Evolutionary conservation across 2,329 filamentous ascomycete species (phyloP).

Genomic region (Thielaviopsis cerberus): DNA sequence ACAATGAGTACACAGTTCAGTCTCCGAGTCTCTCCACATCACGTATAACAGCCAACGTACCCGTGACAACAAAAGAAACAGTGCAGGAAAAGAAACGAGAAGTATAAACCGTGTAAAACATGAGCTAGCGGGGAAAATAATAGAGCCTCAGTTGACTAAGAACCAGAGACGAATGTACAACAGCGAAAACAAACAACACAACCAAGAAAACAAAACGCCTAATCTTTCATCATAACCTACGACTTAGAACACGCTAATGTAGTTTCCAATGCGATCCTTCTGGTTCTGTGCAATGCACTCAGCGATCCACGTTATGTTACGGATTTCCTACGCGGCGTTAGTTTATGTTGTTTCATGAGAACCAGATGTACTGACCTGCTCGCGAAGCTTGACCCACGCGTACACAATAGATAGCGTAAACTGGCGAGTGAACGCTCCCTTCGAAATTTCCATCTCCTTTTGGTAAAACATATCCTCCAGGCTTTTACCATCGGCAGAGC

Average conservation of each 20-base stretch:
- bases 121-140: background rate
- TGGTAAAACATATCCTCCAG: slow-evolving; percentile 97
- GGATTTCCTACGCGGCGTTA: slow-evolving; percentile 59
- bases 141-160: background rate
- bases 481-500: slow-evolving; percentile 67
- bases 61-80: background rate
- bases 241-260: slow-evolving; percentile 82
- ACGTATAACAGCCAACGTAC: background rate
- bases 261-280: slow-evolving; percentile 96
- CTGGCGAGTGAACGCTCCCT: slow-evolving; percentile 84
- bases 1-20: background rate
- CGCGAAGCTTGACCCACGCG: slow-evolving; percentile 90
- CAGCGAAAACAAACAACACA: background rate
- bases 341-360: background rate
- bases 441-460: slow-evolving; percentile 98
- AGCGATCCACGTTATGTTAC: slow-evolving; percentile 98
- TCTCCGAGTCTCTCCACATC: slow-evolving; percentile 2
- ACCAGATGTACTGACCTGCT: slow-evolving; percentile 53
- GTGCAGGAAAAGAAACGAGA: background rate
- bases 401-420: slow-evolving; percentile 93
- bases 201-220: slow-evolving; percentile 1
- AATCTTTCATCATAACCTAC: background rate
- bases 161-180: background rate
- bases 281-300: slow-evolving; percentile 99
- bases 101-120: background rate